Percentiles rank a stretch among this genome's conserved stretches.
Evolutionary conservation across 2,329 filamentous ascomycete genomes (phyloP).

Genomic region (Lachnellula subtilissima): DNA sequence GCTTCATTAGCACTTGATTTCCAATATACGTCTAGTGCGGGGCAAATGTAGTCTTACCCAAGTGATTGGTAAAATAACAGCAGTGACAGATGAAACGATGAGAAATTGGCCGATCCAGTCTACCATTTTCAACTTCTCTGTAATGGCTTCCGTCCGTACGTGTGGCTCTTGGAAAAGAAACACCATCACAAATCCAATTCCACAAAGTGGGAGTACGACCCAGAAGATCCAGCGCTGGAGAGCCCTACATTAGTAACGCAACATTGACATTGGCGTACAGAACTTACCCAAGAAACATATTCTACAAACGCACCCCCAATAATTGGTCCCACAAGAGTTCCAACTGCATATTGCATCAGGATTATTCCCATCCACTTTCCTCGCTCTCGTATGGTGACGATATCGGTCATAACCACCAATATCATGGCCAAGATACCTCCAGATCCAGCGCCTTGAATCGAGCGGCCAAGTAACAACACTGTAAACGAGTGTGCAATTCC

Average conservation of each 20-base stretch:
- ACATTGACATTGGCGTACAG: not conserved
- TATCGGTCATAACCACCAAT: constrained; percentile 43
- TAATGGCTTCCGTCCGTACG: not conserved
- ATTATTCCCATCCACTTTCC: constrained; percentile 38
- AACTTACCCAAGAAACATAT: constrained; percentile 29
- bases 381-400: constrained; percentile 44
- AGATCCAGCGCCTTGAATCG: constrained; percentile 42
- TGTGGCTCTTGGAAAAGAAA: not conserved
- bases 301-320: constrained; percentile 40
- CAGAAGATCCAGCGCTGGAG: constrained; percentile 6
- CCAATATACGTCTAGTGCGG: not conserved
- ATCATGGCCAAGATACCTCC: constrained; percentile 41
- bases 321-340: constrained; percentile 35
- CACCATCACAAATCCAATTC: not conserved
- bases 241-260: not conserved
- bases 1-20: not conserved
- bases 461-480: constrained; percentile 24
- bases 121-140: constrained; percentile 39
- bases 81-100: constrained; percentile 50
- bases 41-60: constrained; percentile 32
- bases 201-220: not conserved
- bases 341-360: constrained; percentile 37
- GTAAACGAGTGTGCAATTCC: constrained; percentile 31
- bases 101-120: constrained; percentile 58
- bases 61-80: constrained; percentile 54